These are phyloP conservation scores for Pseudogymnoascus sp. DNA, from an alignment of 2,329 filamentous ascomycete species.

Conservation along the genomic window DNA sequence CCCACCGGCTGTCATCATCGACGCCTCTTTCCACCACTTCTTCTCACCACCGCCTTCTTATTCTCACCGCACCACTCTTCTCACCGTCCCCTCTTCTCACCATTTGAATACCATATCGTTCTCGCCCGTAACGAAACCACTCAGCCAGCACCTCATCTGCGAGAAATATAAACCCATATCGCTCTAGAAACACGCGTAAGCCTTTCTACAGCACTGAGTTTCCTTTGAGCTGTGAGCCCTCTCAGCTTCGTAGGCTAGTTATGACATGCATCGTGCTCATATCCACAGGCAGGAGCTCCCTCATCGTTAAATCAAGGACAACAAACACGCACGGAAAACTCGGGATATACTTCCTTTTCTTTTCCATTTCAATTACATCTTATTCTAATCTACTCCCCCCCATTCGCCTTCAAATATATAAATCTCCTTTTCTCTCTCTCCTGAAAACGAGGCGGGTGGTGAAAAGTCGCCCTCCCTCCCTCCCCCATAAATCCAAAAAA, in stretches of 20 bases:
- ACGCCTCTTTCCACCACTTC: not conserved
- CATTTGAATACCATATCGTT: not conserved
- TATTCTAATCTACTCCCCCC: not conserved
- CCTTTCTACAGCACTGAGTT: no score
- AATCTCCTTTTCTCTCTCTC: not conserved
- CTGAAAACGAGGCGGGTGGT: not conserved
- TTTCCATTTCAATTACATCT: conserved; percentile 2
- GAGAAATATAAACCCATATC: no score
- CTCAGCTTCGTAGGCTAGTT: no score
- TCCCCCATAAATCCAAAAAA: not conserved
- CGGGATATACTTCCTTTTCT: not conserved
- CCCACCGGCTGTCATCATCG: not conserved
- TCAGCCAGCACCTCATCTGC: no score
- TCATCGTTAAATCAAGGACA: not conserved
- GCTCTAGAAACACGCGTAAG: no score
- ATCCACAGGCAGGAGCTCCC: no score
- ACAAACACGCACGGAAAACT: not conserved
- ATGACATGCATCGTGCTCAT: no score
- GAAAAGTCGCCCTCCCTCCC: not conserved
- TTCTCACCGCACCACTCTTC: not conserved
- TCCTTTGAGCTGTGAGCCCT: no score
- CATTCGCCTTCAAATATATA: not conserved
- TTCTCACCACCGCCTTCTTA: not conserved
- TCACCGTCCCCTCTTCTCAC: not conserved
- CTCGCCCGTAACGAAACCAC: no score